These are phyloP conservation scores for Trichoderma gracile DNA, from an alignment of 2,329 filamentous ascomycete genomes.

Conservation along the genomic window DNA sequence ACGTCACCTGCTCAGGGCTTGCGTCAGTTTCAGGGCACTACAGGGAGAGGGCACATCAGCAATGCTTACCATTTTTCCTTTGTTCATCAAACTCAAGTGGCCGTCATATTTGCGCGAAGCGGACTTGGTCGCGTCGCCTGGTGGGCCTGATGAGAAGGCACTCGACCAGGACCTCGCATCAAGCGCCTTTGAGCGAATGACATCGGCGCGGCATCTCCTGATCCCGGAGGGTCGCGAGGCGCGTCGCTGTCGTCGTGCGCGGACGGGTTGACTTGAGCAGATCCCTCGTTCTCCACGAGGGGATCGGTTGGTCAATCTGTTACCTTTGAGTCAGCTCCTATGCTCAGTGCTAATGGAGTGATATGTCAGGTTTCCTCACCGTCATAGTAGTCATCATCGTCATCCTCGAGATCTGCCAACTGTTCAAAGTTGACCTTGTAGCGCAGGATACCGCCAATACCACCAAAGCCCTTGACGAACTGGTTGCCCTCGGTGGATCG, in stretches of 20 bases:
- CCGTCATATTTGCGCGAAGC: conserved; percentile 68
- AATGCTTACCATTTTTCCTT: conserved; percentile 36
- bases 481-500: conserved; percentile 98
- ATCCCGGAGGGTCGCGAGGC: conserved; percentile 44
- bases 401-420: conserved; percentile 79
- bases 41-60: background rate
- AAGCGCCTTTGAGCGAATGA: conserved; percentile 49
- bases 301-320: conserved; percentile 84
- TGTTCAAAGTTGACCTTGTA: conserved; percentile 99
- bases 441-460: conserved; percentile 92
- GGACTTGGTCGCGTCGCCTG: conserved; percentile 64
- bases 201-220: conserved; percentile 48
- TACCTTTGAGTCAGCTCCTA: conserved; percentile 15
- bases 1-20: conserved; percentile 7
- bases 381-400: conserved; percentile 93
- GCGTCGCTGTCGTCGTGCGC: conserved; percentile 46
- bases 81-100: conserved; percentile 52
- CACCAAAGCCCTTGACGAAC: conserved; percentile 99
- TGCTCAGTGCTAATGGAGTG: background rate
- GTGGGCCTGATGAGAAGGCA: conserved; percentile 46
- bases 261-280: conserved; percentile 62
- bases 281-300: conserved; percentile 87
- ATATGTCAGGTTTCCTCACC: conserved; percentile 40
- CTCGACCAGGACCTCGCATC: conserved; percentile 49
- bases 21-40: background rate